Base-by-base conservation (phyloP, 345 rosid species). In the Camelina neglecta region DNA sequence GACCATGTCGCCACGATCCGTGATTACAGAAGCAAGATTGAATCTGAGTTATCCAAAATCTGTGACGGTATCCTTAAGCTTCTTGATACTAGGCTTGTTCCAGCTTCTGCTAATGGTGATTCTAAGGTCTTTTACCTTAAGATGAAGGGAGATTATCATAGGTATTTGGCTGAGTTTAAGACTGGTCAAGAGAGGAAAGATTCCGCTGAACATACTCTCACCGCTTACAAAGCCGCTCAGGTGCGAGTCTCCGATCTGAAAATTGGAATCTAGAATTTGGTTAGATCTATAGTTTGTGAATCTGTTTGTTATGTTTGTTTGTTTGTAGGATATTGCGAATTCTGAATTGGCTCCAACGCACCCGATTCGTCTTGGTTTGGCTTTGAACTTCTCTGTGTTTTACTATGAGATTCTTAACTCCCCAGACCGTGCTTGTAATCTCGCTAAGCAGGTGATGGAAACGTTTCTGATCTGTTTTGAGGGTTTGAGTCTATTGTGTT, bases 101-200 rank as follows among this genome's bases (percentile, higher is more conserved):
- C 98, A 2, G 82, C 90, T 8, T 88, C 98, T 23, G 73, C 89
- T 24, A 20, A 84, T 7, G 93, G 93, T 5, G 97, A 93, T 74
- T 93, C 97, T 6, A 93, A 86, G 87, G 98, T 93, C 13, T 93
- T 93, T 61, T 93, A 90, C 77, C 80, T 90, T 62, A 93, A 93
- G 86, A 93, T 93, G 98, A 93, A 93, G 80, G 98, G 96, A 6
- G 96, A 92, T 73, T 92, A 90, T 66, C 96, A 92, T 64, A 81
- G 97, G 86, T 92, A 92, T 72, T 76, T 92, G 72, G 93, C 96
- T 39, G 97, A 92, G 90, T 92, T 92, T 81, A 90, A 89, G 82
- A 86, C 88, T 42, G 89, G 89, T 15, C 83, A 90, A 51, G 96
- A 93, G 83, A 84, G 96, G 69, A 93, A 93, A 80, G 96, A 89